Conservation (phyloP, 1,284 basidiomycete genomes). For the Athelia sp. region DNA sequence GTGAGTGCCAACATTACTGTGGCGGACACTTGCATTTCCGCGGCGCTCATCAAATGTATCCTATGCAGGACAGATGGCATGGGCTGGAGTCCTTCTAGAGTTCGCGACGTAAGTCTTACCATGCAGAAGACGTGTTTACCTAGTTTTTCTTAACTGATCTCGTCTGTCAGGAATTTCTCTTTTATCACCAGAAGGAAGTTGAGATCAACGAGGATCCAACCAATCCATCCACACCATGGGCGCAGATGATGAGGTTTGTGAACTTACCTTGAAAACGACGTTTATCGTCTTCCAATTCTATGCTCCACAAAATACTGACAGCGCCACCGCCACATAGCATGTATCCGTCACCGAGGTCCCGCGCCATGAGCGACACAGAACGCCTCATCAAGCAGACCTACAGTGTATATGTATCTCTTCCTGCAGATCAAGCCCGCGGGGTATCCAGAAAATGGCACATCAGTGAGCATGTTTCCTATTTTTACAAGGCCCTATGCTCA, state of each 20-base stretch:
- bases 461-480: conserved; percentile 44
- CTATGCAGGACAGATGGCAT: conserved; percentile 69
- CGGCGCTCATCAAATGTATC: not conserved
- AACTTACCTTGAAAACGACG: too few relatives aligned
- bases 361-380: conserved; percentile 41
- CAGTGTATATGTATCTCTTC: conserved; percentile 70
- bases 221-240: conserved; percentile 68
- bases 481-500: conserved; percentile 7
- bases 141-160: conserved; percentile 7
- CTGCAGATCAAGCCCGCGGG: conserved; percentile 57
- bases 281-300: conserved; percentile 13
- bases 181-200: conserved; percentile 77
- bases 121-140: conserved; percentile 9
- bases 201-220: conserved; percentile 58
- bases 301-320: conserved; percentile 15
- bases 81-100: conserved; percentile 76
- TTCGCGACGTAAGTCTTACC: conserved; percentile 57
- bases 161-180: conserved; percentile 62
- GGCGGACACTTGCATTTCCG: too few relatives aligned
- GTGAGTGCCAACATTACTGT: conserved; percentile 33
- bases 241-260: conserved; percentile 63
- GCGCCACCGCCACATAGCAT: conserved; percentile 20
- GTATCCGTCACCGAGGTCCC: conserved; percentile 31
- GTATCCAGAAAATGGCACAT: conserved; percentile 76
- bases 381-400: conserved; percentile 80